A percentile compares a stretch with the other conserved stretches of the same genome.
These are phyloP conservation scores for Fusarium sororula DNA, from an alignment of 2,329 filamentous ascomycete genomes.

Conservation along the genomic window DNA sequence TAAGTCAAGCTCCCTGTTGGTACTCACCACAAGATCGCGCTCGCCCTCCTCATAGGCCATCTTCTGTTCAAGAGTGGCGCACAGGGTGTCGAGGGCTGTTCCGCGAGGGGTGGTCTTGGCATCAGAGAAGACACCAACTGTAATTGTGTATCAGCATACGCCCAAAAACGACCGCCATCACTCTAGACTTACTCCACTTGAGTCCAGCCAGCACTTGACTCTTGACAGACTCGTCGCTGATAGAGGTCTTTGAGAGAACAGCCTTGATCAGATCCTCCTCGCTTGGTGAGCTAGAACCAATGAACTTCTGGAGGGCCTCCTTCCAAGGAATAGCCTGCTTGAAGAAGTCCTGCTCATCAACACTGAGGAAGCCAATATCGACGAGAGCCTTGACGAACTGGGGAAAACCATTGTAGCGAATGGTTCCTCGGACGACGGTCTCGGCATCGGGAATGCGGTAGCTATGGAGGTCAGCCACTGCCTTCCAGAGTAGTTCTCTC, in stretches of 20 bases:
- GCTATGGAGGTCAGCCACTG: neutral
- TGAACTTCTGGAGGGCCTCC: constrained; percentile 81
- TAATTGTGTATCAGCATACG: neutral
- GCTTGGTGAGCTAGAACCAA: constrained; percentile 72
- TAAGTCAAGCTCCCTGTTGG: neutral
- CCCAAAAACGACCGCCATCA: neutral
- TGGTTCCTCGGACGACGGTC: constrained; percentile 82
- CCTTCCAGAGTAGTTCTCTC: neutral
- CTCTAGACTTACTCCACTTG: constrained; percentile 18
- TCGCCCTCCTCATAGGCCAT: constrained; percentile 75
- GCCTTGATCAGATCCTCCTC: constrained; percentile 77
- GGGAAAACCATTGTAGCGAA: constrained; percentile 90
- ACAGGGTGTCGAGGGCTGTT: constrained; percentile 76
- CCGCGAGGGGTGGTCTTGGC: constrained; percentile 66
- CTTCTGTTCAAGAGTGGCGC: constrained; percentile 68
- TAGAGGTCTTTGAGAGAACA: constrained; percentile 73
- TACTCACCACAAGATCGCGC: constrained; percentile 63
- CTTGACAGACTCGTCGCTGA: constrained; percentile 33
- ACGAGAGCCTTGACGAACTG: constrained; percentile 89
- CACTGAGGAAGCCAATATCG: constrained; percentile 87
- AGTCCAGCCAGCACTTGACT: constrained; percentile 24
- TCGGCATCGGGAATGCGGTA: constrained; percentile 87
- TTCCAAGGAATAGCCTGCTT: constrained; percentile 80
- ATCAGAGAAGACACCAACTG: constrained; percentile 48
- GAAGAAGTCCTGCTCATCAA: constrained; percentile 63